Conservation (phyloP, 495 filamentous ascomycete genomes). For the Bryoglossum gracile region DNA sequence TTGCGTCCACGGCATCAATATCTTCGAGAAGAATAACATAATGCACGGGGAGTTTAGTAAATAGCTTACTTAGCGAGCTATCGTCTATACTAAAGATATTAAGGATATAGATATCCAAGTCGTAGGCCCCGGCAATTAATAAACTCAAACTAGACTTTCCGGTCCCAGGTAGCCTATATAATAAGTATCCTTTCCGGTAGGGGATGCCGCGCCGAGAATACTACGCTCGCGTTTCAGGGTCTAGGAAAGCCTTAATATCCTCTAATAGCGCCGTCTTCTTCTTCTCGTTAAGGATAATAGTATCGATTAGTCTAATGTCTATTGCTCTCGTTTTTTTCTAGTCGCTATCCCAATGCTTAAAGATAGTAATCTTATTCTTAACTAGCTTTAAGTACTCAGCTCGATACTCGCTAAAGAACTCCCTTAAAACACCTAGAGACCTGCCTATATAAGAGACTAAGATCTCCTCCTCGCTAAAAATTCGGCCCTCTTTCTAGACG, state of each 20-base stretch:
- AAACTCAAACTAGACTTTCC: not conserved
- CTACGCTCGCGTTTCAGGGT: conserved; percentile 59
- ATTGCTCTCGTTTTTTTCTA: too few species aligned
- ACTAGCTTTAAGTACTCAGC: too few species aligned
- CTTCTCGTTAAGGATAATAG: conserved; percentile 40
- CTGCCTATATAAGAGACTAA: too few species aligned
- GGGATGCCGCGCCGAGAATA: conserved; percentile 63
- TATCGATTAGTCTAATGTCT: conserved; percentile 38
- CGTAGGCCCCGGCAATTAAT: not conserved
- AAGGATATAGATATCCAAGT: conserved; percentile 54
- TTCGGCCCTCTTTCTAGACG: too few species aligned
- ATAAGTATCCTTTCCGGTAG: conserved; percentile 45
- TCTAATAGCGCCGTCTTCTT: conserved; percentile 60
- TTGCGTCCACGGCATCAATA: conserved; percentile 53
- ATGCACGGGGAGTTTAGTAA: conserved; percentile 46
- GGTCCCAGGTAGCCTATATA: conserved; percentile 9
- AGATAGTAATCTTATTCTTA: too few species aligned
- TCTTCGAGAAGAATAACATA: conserved; percentile 64
- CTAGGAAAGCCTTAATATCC: conserved; percentile 77
- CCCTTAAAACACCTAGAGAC: too few species aligned
- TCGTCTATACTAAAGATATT: conserved; percentile 46
- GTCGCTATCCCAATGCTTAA: too few species aligned
- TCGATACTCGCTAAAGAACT: too few species aligned
- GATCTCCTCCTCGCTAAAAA: too few species aligned
- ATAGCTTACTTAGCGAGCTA: conserved; percentile 41